phyloP scores from a whole-genome alignment of 208 protist species.

The Kentomonas sorsogonicus region DNA sequence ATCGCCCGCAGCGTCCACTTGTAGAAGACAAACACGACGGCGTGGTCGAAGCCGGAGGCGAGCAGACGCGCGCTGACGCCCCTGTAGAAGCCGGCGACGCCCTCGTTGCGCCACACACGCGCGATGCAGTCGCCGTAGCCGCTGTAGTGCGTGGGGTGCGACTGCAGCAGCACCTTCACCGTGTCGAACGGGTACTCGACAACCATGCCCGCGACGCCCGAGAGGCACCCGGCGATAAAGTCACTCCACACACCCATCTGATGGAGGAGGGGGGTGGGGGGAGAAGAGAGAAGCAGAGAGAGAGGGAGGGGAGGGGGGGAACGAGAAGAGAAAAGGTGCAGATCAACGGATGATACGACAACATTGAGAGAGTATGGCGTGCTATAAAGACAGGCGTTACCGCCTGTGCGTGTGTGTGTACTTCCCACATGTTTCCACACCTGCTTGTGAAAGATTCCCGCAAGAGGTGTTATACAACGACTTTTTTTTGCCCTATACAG shows the following conservation, averaged over 20 bases:
- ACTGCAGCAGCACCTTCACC: constrained; percentile 83
- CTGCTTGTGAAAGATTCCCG: no score
- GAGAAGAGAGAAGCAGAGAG: constrained; percentile 8
- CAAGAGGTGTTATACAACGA: no score
- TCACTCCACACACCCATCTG: constrained; percentile 36
- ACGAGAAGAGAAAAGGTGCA: no score
- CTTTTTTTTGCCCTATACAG: no score
- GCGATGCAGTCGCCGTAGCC: constrained; percentile 55
- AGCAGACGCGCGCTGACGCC: constrained; percentile 61
- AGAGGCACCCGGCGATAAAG: constrained; percentile 60
- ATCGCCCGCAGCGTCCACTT: constrained; percentile 49
- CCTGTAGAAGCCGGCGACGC: constrained; percentile 69
- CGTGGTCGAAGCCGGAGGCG: constrained; percentile 71
- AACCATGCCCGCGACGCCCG: constrained; percentile 54
- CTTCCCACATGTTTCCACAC: no score
- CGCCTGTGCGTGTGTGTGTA: no score
- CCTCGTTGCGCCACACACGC: constrained; percentile 43
- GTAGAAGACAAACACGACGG: constrained; percentile 75
- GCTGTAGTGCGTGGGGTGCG: constrained; percentile 32
- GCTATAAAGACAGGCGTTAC: no score
- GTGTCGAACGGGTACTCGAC: constrained; percentile 90
- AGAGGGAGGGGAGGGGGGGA: no score
- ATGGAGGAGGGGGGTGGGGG: background rate
- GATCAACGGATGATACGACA: no score
- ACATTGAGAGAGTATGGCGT: no score